Evolutionary conservation across 306 rosid genomes (phyloP).

Genomic region (Sphenostylis stenocarpa): DNA sequence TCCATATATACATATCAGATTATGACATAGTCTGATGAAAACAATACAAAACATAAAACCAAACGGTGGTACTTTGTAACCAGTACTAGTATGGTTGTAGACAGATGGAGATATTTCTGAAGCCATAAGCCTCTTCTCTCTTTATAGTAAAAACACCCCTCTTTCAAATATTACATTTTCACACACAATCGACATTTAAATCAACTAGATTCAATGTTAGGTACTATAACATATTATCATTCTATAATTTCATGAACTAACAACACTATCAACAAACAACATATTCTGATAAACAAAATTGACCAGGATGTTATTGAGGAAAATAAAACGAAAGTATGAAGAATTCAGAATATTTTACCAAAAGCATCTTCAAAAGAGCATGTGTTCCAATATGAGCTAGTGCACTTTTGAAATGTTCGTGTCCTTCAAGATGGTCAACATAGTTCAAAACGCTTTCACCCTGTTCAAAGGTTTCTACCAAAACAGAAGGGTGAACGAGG

Average conservation of each 20-base stretch:
- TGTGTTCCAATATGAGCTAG: slow-evolving; percentile 84
- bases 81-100: background rate
- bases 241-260: slow-evolving; percentile 3
- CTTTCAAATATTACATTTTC: background rate
- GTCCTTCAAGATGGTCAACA: slow-evolving; percentile 67
- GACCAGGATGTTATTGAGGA: background rate
- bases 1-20: background rate
- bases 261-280: slow-evolving; percentile 17
- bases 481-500: slow-evolving; percentile 80
- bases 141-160: background rate
- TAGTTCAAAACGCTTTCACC: slow-evolving; percentile 70
- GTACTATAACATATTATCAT: slow-evolving; percentile 2
- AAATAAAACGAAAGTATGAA: background rate
- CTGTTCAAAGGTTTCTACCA: slow-evolving; percentile 77
- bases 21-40: background rate
- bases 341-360: slow-evolving; percentile 48
- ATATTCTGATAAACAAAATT: background rate
- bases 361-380: slow-evolving; percentile 79
- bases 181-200: background rate
- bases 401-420: slow-evolving; percentile 56
- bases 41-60: background rate
- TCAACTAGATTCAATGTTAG: background rate
- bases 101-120: background rate
- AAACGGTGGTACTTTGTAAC: background rate
- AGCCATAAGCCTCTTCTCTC: slow-evolving; percentile 5